Evolutionary conservation across 2,329 filamentous ascomycete genomes (phyloP), one percentile per base, ranked within the genome.

Genomic region (Microcera coccophila): DNA sequence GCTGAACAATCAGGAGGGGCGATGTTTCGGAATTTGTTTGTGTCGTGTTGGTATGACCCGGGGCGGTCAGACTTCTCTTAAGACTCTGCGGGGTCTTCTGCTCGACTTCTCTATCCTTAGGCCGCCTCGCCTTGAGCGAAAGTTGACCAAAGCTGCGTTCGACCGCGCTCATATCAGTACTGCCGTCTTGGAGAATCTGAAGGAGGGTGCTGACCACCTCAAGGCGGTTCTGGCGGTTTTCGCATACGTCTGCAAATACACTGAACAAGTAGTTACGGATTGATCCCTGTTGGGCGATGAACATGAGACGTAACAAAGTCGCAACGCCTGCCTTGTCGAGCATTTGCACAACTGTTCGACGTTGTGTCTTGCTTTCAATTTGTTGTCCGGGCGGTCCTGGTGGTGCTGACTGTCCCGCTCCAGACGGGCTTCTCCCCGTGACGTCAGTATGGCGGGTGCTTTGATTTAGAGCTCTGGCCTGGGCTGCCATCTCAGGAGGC

Each of bases 301-400:
- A 98, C 91, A 98, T 96, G 9, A 98, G 78, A n/a, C 94, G 87
- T 33, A 98, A 76, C 24, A 98, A 73, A n/a, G 93, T 97, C 19
- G 94, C 93, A 52, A 98, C 84, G 19, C 94, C 93, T 36, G 90
- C 79, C 68, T 95, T 96, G 66, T 98, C 93, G 21, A 98, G 79
- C 85, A 98, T 95, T 63, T 98, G 93, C 18, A 95, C 87, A 44
- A 94, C 86, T 17, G 88, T 84, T 48, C 87, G 85, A 44, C 87
- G 82, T 57, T 86, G 84, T 28, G 75, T 69, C 68, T 90, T 91
- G 62, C 75, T 78, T 52, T 80, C 67, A 52, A 55, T 61, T 44
- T 66, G 65, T 34, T 72, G 71, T 41, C 72, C 74, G 5, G 57
- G 42, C 9, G 52, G 56, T n/a, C 44, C 53, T 29, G 46, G 47